Base-by-base conservation (phyloP, 1,139 yeast genomes). In the Yueomyces sp. region DNA sequence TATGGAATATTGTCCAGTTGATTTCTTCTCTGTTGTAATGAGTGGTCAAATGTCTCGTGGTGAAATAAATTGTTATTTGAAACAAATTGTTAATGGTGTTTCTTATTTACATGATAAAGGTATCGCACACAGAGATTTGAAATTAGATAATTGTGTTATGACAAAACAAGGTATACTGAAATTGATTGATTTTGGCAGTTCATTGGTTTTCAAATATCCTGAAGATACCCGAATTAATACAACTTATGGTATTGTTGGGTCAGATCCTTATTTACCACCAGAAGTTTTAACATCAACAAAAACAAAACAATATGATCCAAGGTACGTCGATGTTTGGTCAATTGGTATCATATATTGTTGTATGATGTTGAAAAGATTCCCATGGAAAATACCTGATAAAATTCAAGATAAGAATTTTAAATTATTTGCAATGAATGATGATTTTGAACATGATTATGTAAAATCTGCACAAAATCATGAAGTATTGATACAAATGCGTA, bases 201-300 rank as follows among this genome's bases (percentile, higher is more conserved):
- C 97, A 0, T 89, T 84, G 26, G 94, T 93, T 27, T 91, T 87
- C 69, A 80, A 78, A 56, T 91, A 89, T 60, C 96, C 97, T 1
- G 84, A 82, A 60, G 93, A 86, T 53, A 76, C 75, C 41, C 75
- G 75, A 40, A 71, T 85, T 41, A 86, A 84, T 40, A 72, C 75
- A 51, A 87, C 96, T 39, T 86, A 81, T 50, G 98, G 98, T 4
- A 82, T 91, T 49, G 96, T 91, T 43, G 98, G 98, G 3, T 84
- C 96, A 3, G 98, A 91, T 63, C 98, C 98, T 1, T 91, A 91
- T 57, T 72, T 91, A 57, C 97, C 98, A 0, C 98, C 98, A 0
- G 98, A 91, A 62, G 96, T 89, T 26, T 70, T 93, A 51, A 57
- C 65, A 7, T 73, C 72, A 36, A 72, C 73, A 44, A 72, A 76